A percentile compares a stretch with the other conserved stretches of the same genome.
Conservation (phyloP, 164 flowering plant genomes). For the Platanus orientalis region DNA sequence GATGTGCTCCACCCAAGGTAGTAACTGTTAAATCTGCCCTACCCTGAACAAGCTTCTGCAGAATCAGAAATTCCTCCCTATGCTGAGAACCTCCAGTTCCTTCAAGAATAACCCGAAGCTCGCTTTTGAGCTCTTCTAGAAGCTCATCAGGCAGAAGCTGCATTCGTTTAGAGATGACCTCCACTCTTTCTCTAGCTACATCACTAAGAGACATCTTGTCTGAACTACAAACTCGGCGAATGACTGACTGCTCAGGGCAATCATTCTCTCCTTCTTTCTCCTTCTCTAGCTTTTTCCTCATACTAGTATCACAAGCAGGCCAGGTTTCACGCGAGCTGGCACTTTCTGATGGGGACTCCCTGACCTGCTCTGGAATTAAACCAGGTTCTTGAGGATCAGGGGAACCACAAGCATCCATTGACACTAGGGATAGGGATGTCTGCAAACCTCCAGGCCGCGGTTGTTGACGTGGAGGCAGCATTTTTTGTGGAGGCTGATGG, state of each 20-base stretch:
- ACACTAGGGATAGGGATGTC: constrained; percentile 32
- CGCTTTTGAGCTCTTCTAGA: constrained; percentile 68
- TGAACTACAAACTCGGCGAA: constrained; percentile 53
- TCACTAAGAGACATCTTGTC: constrained; percentile 73
- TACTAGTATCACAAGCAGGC: constrained; percentile 54
- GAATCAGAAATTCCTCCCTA: constrained; percentile 64
- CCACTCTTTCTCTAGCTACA: constrained; percentile 76
- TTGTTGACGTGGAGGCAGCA: constrained; percentile 37
- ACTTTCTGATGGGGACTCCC: constrained; percentile 90
- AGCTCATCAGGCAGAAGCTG: constrained; percentile 61
- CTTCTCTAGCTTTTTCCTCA: constrained; percentile 55
- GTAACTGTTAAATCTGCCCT: constrained; percentile 73
- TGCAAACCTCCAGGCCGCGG: constrained; percentile 27
- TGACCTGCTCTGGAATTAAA: constrained; percentile 57
- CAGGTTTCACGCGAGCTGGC: constrained; percentile 92
- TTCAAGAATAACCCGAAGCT: constrained; percentile 73
- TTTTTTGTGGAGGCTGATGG: constrained; percentile 23
- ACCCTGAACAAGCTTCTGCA: constrained; percentile 77
- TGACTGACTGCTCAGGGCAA: constrained; percentile 59
- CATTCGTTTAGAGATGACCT: constrained; percentile 66
- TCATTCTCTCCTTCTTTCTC: constrained; percentile 59
- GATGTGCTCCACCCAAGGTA: constrained; percentile 62
- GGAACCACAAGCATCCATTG: constrained; percentile 24
- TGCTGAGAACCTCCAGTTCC: constrained; percentile 82
- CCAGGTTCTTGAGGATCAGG: constrained; percentile 49